Conservation (phyloP, 208 protist genomes). For the Endotrypanum monterogeii region DNA sequence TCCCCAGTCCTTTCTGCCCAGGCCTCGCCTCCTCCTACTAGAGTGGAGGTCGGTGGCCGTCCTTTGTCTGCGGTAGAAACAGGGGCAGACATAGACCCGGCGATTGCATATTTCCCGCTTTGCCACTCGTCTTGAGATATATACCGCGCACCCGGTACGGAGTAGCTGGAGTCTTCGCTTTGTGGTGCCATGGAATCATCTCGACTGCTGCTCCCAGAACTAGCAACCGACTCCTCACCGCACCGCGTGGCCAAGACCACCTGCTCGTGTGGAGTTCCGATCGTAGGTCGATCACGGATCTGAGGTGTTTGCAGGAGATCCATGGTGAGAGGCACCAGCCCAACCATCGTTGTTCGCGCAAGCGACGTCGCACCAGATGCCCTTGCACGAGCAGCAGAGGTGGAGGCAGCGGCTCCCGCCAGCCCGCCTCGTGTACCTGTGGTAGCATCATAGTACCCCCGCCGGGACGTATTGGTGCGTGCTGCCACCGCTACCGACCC, state of each 20-base stretch:
- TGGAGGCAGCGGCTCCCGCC: neutral
- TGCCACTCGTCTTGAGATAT: conserved; percentile 36
- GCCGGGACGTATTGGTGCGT: neutral
- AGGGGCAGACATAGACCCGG: neutral
- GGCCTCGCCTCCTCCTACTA: neutral
- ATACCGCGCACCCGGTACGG: conserved; percentile 43
- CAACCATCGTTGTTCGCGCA: neutral
- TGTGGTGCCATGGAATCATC: neutral
- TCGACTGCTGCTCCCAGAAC: conserved; percentile 1
- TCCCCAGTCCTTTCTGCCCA: neutral
- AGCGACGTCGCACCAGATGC: neutral
- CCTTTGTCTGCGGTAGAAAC: neutral
- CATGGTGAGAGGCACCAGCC: conserved; percentile 31
- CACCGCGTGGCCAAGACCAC: neutral
- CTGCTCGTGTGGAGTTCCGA: neutral
- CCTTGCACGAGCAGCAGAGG: neutral
- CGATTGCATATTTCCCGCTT: neutral
- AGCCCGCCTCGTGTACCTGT: too few species aligned
- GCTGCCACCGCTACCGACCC: neutral
- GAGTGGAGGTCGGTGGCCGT: neutral
- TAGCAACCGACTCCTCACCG: neutral
- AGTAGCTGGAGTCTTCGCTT: conserved; percentile 47
- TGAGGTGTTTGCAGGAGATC: conserved; percentile 40
- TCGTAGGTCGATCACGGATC: conserved; percentile 22
- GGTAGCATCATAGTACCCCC: neutral